Percentiles rank a stretch among this genome's conserved stretches.
Evolutionary conservation across 257 asterid species (phyloP).

Genomic region (Solanum habrochaites): DNA sequence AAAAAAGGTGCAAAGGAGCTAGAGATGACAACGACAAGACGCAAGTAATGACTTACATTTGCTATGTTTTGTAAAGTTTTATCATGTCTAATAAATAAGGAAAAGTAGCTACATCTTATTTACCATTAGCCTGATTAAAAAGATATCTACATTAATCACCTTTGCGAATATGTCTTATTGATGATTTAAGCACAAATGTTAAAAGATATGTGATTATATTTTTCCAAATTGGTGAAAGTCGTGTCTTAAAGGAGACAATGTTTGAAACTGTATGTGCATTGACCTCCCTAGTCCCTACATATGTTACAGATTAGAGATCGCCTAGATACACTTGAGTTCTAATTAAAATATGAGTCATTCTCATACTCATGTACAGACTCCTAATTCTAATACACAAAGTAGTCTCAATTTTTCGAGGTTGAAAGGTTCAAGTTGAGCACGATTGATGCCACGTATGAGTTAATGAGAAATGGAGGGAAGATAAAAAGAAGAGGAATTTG

Average conservation of each 20-base stretch:
- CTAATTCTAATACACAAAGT: not conserved
- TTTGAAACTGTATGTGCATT: not conserved
- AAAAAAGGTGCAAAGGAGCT: not conserved
- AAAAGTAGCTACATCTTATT: not conserved
- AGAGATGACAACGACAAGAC: not conserved
- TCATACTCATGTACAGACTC: not conserved
- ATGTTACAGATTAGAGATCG: not conserved
- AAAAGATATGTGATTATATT: not conserved
- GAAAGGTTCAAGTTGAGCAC: not conserved
- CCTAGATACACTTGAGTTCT: not conserved
- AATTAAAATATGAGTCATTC: not conserved
- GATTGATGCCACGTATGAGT: not conserved
- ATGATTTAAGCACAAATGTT: not conserved
- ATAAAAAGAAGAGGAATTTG: too few relatives aligned
- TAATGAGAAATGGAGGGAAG: too few relatives aligned
- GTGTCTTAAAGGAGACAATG: not conserved
- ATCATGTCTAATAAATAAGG: not conserved
- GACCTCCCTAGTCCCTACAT: not conserved
- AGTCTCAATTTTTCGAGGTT: not conserved
- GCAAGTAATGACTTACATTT: not conserved
- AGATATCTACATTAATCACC: not conserved
- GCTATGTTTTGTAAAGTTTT: not conserved
- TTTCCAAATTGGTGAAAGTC: not conserved
- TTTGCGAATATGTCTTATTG: not conserved
- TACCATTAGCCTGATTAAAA: not conserved